Evolutionary conservation across 1,139 yeast genomes (phyloP).

Genomic region (Suhomyces terraborum): DNA sequence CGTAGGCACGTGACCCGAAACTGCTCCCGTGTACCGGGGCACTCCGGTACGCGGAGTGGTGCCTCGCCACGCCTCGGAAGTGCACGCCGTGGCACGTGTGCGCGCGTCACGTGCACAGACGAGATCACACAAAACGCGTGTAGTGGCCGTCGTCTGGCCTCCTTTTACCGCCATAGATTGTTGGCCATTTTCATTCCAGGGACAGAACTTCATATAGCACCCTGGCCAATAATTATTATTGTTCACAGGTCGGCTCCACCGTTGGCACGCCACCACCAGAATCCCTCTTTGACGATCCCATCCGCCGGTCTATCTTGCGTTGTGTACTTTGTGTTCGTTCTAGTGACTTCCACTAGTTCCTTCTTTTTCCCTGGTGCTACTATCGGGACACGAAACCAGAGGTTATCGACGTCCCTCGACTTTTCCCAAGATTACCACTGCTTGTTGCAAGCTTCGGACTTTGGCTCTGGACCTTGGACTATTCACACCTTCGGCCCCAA

Average conservation of each 20-base stretch:
- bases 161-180: conserved; percentile 6
- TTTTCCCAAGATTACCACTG: too few relatives aligned
- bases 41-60: neutral
- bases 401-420: too few relatives aligned
- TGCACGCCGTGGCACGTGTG: neutral
- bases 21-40: too few relatives aligned
- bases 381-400: too few relatives aligned
- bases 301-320: neutral
- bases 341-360: neutral
- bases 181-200: conserved; percentile 9
- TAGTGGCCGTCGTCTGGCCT: conserved; percentile 9
- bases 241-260: conserved; percentile 1
- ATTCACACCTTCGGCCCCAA: too few relatives aligned
- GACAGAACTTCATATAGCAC: conserved; percentile 5
- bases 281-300: neutral
- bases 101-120: conserved; percentile 6
- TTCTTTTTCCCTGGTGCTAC: neutral
- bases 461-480: too few relatives aligned
- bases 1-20: too few relatives aligned
- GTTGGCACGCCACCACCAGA: neutral
- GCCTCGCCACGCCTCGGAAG: neutral
- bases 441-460: too few relatives aligned
- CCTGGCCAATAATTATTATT: conserved; percentile 4
- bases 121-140: conserved; percentile 18
- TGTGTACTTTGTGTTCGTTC: neutral